Evolutionary conservation across 148 eudicot species (phyloP).

Genomic region (Rhododendron henanense): DNA sequence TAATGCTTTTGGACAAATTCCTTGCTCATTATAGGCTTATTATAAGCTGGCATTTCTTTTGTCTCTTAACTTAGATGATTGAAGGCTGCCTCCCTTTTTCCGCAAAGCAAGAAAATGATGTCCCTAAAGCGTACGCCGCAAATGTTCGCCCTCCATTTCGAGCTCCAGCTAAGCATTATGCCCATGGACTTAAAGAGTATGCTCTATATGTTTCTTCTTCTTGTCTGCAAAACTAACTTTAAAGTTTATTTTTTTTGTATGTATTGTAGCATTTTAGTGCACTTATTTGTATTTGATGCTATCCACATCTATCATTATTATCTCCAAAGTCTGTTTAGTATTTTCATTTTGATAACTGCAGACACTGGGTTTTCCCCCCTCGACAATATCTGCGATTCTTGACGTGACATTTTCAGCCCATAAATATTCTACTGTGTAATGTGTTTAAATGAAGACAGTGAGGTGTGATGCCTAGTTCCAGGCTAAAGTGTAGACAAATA

Average conservation of each 20-base stretch:
- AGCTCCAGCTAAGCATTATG: conserved; percentile 65
- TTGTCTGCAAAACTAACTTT: background rate
- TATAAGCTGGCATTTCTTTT: conserved; percentile 12
- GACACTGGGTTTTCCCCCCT: background rate
- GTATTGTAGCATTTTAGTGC: background rate
- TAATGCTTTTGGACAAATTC: background rate
- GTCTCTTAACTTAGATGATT: conserved; percentile 63
- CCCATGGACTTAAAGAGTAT: conserved; percentile 84
- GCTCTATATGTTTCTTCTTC: conserved; percentile 10
- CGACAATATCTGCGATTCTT: too few relatives aligned
- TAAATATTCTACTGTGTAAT: background rate
- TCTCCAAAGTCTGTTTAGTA: background rate
- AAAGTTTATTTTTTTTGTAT: background rate
- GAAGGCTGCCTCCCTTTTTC: conserved; percentile 86
- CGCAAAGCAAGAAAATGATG: conserved; percentile 48
- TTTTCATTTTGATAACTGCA: background rate
- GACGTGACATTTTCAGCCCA: background rate
- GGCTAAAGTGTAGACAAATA: background rate
- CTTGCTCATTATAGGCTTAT: conserved; percentile 6
- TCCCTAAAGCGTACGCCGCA: conserved; percentile 56
- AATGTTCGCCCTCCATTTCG: conserved; percentile 87
- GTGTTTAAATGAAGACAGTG: background rate
- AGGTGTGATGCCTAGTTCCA: background rate
- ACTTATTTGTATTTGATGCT: background rate
- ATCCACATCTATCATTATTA: background rate